These are phyloP conservation scores for Rhynchosporium agropyri DNA, from an alignment of 2,329 filamentous ascomycete genomes.

Conservation along the genomic window DNA sequence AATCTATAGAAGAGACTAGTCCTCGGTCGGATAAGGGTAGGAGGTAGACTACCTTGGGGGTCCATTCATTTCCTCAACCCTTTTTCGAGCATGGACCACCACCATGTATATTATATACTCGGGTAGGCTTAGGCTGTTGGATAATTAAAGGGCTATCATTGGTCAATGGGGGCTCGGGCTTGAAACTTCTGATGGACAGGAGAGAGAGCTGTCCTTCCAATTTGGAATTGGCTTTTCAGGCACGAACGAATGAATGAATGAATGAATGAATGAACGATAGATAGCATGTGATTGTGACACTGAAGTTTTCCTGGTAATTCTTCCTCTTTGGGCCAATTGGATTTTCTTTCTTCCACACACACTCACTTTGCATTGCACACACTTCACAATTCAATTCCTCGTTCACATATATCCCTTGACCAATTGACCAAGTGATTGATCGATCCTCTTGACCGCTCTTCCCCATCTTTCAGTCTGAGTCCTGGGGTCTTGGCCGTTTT, in stretches of 20 bases:
- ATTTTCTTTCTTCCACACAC: too few species aligned
- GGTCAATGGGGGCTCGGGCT: neutral
- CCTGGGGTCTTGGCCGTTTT: neutral
- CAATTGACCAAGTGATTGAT: neutral
- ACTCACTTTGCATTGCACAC: neutral
- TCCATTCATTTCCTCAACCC: constrained; percentile 17
- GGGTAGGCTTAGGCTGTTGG: neutral
- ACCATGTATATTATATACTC: neutral
- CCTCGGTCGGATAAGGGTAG: neutral
- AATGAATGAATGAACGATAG: neutral
- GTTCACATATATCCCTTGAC: neutral
- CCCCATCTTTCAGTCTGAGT: neutral
- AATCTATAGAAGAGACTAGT: neutral
- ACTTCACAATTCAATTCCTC: neutral
- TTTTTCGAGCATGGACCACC: constrained; percentile 15
- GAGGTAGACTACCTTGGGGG: too few species aligned
- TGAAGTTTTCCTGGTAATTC: neutral
- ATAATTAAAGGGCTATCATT: neutral
- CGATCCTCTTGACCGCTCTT: neutral
- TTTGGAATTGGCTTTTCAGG: neutral
- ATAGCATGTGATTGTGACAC: neutral
- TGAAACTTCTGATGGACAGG: neutral
- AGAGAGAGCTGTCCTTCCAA: neutral
- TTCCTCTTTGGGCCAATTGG: too few species aligned
- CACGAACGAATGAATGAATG: neutral